These are phyloP conservation scores for Balamuthia mandrillaris DNA, from an alignment of 208 protist genomes.

Conservation along the genomic window DNA sequence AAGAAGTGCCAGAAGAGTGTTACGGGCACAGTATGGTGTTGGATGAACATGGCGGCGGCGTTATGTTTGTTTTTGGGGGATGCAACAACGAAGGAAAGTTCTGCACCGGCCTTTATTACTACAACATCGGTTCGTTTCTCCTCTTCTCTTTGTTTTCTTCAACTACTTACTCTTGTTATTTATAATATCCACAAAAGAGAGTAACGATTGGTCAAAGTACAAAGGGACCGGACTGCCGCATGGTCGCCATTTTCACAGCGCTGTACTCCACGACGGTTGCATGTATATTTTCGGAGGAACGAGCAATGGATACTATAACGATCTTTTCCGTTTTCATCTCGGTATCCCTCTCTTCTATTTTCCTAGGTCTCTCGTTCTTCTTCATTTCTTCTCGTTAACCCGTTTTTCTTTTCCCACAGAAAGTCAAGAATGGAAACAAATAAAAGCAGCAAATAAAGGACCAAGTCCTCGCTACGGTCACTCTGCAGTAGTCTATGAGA, in stretches of 20 bases:
- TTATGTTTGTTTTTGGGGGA: conserved; percentile 11
- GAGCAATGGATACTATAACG: conserved; percentile 27
- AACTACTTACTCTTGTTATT: no score
- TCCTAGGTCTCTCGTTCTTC: no score
- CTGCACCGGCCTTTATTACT: conserved; percentile 13
- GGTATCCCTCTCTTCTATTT: no score
- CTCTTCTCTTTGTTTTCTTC: not conserved
- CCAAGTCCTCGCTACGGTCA: conserved; percentile 15
- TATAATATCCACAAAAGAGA: no score
- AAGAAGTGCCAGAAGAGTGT: no score
- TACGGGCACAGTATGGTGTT: conserved; percentile 16
- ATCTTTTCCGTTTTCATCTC: conserved; percentile 19
- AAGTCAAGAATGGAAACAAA: not conserved
- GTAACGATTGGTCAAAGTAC: not conserved
- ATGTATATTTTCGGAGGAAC: conserved; percentile 34
- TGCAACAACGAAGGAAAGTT: not conserved
- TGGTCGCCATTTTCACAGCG: conserved; percentile 24
- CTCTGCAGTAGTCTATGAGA: conserved; percentile 11
- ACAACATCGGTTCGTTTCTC: not conserved
- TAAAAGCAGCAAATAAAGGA: not conserved
- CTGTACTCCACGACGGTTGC: conserved; percentile 21
- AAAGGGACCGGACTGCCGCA: not conserved
- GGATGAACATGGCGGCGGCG: conserved; percentile 7
- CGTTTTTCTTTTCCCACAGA: not conserved
- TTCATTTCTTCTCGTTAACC: no score